These are phyloP conservation scores for Psilocybe tampanensis DNA, from an alignment of 768 basidiomycete genomes.

Conservation along the genomic window DNA sequence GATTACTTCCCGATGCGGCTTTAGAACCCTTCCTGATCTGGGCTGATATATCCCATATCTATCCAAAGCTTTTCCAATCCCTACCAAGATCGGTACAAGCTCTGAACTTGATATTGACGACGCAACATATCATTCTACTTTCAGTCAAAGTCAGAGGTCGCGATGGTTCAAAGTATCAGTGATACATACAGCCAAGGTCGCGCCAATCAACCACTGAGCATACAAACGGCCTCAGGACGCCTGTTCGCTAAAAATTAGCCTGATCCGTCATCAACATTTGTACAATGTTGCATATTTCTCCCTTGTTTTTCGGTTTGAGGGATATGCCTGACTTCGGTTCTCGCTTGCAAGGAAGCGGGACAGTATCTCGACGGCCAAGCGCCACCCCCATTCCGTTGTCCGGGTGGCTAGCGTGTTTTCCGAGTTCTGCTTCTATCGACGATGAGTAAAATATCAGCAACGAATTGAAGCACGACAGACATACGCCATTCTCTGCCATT, in stretches of 20 bases:
- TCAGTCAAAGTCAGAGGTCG: too few species aligned
- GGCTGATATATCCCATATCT: too few species aligned
- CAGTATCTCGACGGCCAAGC: background rate
- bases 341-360: background rate
- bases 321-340: background rate
- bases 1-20: constrained; percentile 21
- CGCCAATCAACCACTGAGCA: too few species aligned
- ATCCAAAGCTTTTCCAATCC: too few species aligned
- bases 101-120: too few species aligned
- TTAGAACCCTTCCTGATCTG: background rate
- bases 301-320: background rate
- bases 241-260: background rate
- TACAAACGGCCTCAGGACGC: background rate
- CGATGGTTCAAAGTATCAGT: too few species aligned
- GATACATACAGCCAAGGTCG: too few species aligned
- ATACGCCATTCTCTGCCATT: background rate
- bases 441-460: too few species aligned
- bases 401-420: too few species aligned
- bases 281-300: background rate
- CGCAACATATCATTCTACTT: too few species aligned
- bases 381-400: background rate
- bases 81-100: too few species aligned
- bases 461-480: background rate
- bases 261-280: constrained; percentile 2
- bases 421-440: too few species aligned